Evolutionary conservation across 371 early-diverging fungal genomes (phyloP).

Genomic region (Entomophthora muscae): DNA sequence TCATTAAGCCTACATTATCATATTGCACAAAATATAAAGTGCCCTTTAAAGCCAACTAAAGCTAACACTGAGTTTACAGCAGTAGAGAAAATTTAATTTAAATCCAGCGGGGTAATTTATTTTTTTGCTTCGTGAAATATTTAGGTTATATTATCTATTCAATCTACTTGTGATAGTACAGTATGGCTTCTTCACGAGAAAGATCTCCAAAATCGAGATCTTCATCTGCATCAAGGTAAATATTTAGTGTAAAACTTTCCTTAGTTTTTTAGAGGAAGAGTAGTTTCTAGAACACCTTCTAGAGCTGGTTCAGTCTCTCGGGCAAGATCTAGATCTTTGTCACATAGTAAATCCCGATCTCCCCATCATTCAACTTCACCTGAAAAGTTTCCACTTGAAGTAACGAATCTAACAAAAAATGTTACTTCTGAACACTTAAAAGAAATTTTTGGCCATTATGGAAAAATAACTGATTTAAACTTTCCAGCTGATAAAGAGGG

Average conservation of each 20-base stretch:
- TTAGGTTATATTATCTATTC: not conserved
- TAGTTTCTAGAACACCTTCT: not conserved
- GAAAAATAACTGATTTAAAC: not conserved
- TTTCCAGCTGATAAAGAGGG: not conserved
- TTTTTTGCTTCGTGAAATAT: not conserved
- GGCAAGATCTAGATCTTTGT: not conserved
- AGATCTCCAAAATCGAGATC: not conserved
- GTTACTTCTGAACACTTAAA: not conserved
- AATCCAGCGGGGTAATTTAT: not conserved
- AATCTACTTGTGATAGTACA: not conserved
- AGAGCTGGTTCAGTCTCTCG: not conserved
- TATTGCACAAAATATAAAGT: no score
- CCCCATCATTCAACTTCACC: not conserved
- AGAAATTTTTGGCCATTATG: not conserved
- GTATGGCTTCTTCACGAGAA: not conserved
- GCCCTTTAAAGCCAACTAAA: no score
- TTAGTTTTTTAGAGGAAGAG: not conserved
- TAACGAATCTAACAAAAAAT: not conserved
- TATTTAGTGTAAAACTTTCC: not conserved
- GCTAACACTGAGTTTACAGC: no score
- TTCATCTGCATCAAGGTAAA: not conserved
- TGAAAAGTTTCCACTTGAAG: not conserved
- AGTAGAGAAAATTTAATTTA: no score
- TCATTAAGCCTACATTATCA: no score
- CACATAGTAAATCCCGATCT: not conserved